Conservation (phyloP, 495 filamentous ascomycete species). For the Neurospora sp. region DNA sequence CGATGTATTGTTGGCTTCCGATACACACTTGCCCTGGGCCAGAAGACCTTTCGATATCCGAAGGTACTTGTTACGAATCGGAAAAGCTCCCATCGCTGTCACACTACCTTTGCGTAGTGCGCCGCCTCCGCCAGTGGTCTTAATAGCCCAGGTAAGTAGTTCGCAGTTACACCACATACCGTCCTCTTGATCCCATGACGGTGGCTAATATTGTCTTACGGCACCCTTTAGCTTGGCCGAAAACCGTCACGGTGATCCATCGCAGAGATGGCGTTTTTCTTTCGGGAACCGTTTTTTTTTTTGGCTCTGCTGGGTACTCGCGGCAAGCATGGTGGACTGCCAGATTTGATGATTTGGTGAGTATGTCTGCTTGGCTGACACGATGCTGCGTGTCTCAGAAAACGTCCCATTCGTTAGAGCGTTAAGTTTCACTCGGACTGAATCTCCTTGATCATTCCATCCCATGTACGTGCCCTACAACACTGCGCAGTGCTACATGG, state of each 20-base stretch:
- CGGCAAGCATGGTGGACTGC: not conserved
- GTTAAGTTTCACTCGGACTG: not conserved
- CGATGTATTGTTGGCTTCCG: not conserved
- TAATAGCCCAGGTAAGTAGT: not conserved
- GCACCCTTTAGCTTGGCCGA: not conserved
- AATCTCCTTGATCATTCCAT: not conserved
- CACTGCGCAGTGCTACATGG: not conserved
- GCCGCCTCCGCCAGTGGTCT: not conserved
- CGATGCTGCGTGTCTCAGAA: not conserved
- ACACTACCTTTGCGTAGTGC: not conserved
- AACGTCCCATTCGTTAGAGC: not conserved
- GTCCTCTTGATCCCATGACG: not conserved
- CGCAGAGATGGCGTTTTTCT: not conserved
- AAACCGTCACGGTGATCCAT: not conserved
- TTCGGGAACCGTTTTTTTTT: not conserved
- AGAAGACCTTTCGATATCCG: not conserved
- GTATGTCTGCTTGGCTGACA: not conserved
- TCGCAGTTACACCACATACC: not conserved
- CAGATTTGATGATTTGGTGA: not conserved
- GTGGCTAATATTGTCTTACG: not conserved
- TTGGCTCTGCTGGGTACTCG: not conserved
- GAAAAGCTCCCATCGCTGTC: not conserved
- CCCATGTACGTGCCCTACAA: not conserved
- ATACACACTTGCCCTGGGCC: not conserved
- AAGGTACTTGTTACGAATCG: not conserved